Evolutionary conservation across 75 land plant species (phyloP).

Genomic region (Chamaecyparis obtusa): DNA sequence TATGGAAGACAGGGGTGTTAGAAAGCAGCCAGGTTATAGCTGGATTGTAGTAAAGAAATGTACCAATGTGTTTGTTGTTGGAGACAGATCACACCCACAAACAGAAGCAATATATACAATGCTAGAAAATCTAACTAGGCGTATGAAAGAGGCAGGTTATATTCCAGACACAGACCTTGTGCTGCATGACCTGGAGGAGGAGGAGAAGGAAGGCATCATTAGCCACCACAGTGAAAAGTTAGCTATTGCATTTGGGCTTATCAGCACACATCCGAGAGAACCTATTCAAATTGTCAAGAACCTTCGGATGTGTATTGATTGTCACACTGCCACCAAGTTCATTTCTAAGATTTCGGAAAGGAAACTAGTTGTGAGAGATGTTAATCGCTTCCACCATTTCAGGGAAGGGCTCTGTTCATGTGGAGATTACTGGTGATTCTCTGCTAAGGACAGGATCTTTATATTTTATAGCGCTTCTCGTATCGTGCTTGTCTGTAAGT

Average conservation of each 20-base stretch:
- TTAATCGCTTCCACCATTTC: not conserved
- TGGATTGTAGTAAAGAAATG: slow-evolving; percentile 8
- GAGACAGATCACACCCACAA: slow-evolving; percentile 13
- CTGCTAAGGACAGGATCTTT: not conserved
- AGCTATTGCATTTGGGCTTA: slow-evolving; percentile 1
- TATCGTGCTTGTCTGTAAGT: not conserved
- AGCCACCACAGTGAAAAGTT: not conserved
- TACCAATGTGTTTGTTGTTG: not conserved
- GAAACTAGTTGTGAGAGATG: not conserved
- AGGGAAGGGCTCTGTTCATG: not conserved
- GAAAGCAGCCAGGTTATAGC: slow-evolving; percentile 12
- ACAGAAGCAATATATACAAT: slow-evolving; percentile 6
- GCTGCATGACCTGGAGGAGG: not conserved
- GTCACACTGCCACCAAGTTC: not conserved
- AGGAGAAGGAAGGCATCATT: not conserved
- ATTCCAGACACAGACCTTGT: slow-evolving; percentile 7
- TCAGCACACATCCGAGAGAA: not conserved
- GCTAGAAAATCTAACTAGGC: not conserved
- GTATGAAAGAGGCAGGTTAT: slow-evolving; percentile 5
- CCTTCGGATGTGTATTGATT: not conserved
- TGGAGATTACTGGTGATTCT: not conserved
- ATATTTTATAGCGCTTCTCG: not conserved
- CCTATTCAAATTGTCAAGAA: not conserved
- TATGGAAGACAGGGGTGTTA: slow-evolving; percentile 5
- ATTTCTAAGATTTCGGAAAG: not conserved